A percentile compares a stretch with the other conserved stretches of the same genome.
phyloP scores from a whole-genome alignment of 2,329 filamentous ascomycete genomes.

The Pseudogymnoascus sp. region DNA sequence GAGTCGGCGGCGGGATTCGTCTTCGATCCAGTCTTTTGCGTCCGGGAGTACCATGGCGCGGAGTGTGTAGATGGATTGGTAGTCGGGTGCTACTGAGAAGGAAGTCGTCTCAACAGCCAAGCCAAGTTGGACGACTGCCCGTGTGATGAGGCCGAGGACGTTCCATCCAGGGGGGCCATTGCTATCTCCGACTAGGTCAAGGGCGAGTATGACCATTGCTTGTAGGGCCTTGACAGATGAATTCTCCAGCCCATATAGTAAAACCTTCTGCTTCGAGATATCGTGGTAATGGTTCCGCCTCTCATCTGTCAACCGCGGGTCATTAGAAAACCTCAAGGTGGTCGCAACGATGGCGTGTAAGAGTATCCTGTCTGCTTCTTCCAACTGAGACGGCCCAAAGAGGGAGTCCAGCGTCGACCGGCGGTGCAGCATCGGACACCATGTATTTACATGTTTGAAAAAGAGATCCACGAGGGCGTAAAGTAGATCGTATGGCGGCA shows the following conservation, averaged over 20 bases:
- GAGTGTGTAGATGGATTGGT: slow-evolving; percentile 82
- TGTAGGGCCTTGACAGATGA: slow-evolving; percentile 84
- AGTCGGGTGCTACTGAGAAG: slow-evolving; percentile 68
- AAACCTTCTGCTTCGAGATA: slow-evolving; percentile 75
- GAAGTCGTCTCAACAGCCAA: slow-evolving; percentile 78
- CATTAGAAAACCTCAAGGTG: slow-evolving; percentile 75
- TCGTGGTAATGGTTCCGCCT: slow-evolving; percentile 70
- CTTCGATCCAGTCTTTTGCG: slow-evolving; percentile 78
- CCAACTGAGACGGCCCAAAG: slow-evolving; percentile 69
- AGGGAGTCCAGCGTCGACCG: slow-evolving; percentile 74
- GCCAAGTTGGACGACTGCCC: slow-evolving; percentile 82
- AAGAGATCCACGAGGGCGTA: slow-evolving; percentile 70
- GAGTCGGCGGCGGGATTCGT: slow-evolving; percentile 74
- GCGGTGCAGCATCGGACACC: slow-evolving; percentile 86
- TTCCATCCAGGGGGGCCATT: slow-evolving; percentile 93
- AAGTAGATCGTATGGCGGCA: slow-evolving; percentile 68
- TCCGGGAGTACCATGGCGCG: slow-evolving; percentile 80
- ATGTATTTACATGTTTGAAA: slow-evolving; percentile 74
- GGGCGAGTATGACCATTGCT: slow-evolving; percentile 76
- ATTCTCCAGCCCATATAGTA: slow-evolving; percentile 83
- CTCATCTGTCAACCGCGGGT: slow-evolving; percentile 66
- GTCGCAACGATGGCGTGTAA: slow-evolving; percentile 86
- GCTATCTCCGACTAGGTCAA: slow-evolving; percentile 78
- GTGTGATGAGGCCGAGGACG: slow-evolving; percentile 78
- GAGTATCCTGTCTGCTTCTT: slow-evolving; percentile 75